Percentiles rank a stretch among this genome's conserved stretches.
Conservation (phyloP, 2,329 filamentous ascomycete genomes). For the Claviceps quebecensis region DNA sequence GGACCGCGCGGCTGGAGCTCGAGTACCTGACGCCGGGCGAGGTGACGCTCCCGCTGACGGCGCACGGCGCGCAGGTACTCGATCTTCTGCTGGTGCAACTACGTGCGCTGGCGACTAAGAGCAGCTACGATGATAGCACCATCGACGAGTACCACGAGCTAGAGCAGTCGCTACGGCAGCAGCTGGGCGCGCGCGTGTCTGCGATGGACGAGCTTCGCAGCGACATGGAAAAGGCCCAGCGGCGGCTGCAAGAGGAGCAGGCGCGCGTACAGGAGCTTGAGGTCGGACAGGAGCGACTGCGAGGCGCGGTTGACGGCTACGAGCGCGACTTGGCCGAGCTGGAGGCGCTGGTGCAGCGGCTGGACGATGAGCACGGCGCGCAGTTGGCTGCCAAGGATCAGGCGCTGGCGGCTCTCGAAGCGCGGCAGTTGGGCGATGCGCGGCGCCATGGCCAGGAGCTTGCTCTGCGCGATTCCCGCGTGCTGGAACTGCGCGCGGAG, state of each 20-base stretch:
- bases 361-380: constrained; percentile 25
- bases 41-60: constrained; percentile 35
- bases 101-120: constrained; percentile 31
- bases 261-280: constrained; percentile 32
- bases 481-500: constrained; percentile 33
- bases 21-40: constrained; percentile 50
- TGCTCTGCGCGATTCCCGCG: constrained; percentile 35
- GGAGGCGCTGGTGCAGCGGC: constrained; percentile 32
- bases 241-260: constrained; percentile 23
- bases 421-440: constrained; percentile 25
- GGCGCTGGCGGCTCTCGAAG: constrained; percentile 28
- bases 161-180: constrained; percentile 40
- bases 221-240: constrained; percentile 24
- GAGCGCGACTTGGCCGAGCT: constrained; percentile 39
- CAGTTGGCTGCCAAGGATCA: constrained; percentile 19
- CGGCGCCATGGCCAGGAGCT: constrained; percentile 31
- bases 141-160: constrained; percentile 47
- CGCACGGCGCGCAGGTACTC: constrained; percentile 40
- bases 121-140: constrained; percentile 34
- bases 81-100: constrained; percentile 38
- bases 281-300: constrained; percentile 33
- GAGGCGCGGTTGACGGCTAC: constrained; percentile 38
- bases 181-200: constrained; percentile 38
- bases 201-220: constrained; percentile 34
- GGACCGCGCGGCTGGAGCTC: constrained; percentile 43